Conservation (phyloP, 768 basidiomycete species). For the Gelatoporia subvermispora region DNA sequence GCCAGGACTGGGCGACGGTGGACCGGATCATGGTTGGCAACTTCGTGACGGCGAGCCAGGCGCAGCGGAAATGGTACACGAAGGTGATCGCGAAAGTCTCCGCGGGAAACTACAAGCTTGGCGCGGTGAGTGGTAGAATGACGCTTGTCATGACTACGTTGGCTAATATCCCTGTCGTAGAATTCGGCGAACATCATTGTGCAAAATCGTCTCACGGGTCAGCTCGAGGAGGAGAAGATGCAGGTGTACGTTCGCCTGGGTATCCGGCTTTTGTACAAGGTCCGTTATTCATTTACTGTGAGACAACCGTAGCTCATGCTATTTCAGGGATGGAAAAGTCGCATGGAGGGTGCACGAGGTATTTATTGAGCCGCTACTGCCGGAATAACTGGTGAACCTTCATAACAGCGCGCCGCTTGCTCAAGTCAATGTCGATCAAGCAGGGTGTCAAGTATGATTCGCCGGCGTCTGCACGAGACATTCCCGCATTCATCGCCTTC, state of each 20-base stretch:
- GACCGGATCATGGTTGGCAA: slow-evolving; percentile 89
- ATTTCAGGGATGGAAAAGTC: slow-evolving; percentile 66
- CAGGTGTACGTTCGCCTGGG: slow-evolving; percentile 89
- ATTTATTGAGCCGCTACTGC: slow-evolving; percentile 16
- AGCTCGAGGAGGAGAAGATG: slow-evolving; percentile 98
- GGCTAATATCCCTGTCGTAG: slow-evolving; percentile 30
- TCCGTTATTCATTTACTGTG: slow-evolving; percentile 10
- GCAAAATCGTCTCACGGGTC: slow-evolving; percentile 87
- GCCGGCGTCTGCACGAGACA: slow-evolving; percentile 79
- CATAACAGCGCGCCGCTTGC: slow-evolving; percentile 61
- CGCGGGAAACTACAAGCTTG: slow-evolving; percentile 82
- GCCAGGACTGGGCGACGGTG: slow-evolving; percentile 86
- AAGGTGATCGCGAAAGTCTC: slow-evolving; percentile 84
- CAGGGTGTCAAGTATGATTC: slow-evolving; percentile 92
- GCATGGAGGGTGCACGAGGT: slow-evolving; percentile 90
- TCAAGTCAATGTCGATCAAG: slow-evolving; percentile 89
- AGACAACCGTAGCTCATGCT: not conserved
- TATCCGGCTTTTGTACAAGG: slow-evolving; percentile 89
- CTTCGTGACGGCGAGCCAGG: slow-evolving; percentile 91
- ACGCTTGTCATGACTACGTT: not conserved
- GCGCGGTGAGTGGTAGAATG: slow-evolving; percentile 58
- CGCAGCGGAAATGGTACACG: slow-evolving; percentile 96
- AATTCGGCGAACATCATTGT: slow-evolving; percentile 99
- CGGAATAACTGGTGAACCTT: not conserved
- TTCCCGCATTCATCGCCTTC: slow-evolving; percentile 85